Percentiles rank a stretch among this genome's conserved stretches.
Evolutionary conservation across 805 yeast species (phyloP).

Genomic region (Sungouiella thailandica): DNA sequence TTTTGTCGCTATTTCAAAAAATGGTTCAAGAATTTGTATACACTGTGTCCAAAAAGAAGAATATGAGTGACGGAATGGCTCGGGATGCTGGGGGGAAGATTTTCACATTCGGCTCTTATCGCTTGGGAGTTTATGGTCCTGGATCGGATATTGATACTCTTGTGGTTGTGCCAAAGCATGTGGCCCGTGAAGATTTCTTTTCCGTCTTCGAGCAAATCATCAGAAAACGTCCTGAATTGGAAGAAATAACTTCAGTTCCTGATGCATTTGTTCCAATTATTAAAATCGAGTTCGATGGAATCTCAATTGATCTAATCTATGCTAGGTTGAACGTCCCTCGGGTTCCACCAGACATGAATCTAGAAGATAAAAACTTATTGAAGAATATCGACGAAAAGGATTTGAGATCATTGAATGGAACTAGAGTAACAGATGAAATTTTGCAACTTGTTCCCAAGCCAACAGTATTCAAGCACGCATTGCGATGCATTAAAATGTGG

Average conservation of each 20-base stretch:
- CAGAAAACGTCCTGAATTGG: conserved; percentile 71
- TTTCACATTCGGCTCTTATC: conserved; percentile 92
- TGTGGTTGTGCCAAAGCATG: conserved; percentile 96
- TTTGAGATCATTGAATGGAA: conserved; percentile 86
- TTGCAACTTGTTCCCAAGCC: conserved; percentile 86
- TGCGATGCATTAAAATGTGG: conserved; percentile 93
- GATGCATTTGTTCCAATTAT: conserved; percentile 98
- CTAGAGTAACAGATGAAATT: conserved; percentile 95
- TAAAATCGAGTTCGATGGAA: conserved; percentile 81
- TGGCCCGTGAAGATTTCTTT: conserved; percentile 84
- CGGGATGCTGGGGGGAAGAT: conserved; percentile 95
- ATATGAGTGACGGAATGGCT: conserved; percentile 98
- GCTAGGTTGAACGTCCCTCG: conserved; percentile 81
- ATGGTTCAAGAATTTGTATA: conserved; percentile 79
- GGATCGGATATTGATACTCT: conserved; percentile 97
- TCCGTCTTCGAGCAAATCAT: conserved; percentile 69
- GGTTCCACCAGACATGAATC: conserved; percentile 67
- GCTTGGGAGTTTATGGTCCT: conserved; percentile 95
- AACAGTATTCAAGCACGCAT: conserved; percentile 85
- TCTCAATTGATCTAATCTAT: conserved; percentile 87
- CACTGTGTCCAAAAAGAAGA: conserved; percentile 70
- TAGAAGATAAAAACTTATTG: conserved; percentile 80
- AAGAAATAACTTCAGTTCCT: conserved; percentile 89
- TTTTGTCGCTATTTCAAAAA: conserved; percentile 64
- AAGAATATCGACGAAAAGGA: conserved; percentile 90